Evolutionary conservation across 768 basidiomycete species (phyloP).

Genomic region (Coprinopsis marcescibilis): DNA sequence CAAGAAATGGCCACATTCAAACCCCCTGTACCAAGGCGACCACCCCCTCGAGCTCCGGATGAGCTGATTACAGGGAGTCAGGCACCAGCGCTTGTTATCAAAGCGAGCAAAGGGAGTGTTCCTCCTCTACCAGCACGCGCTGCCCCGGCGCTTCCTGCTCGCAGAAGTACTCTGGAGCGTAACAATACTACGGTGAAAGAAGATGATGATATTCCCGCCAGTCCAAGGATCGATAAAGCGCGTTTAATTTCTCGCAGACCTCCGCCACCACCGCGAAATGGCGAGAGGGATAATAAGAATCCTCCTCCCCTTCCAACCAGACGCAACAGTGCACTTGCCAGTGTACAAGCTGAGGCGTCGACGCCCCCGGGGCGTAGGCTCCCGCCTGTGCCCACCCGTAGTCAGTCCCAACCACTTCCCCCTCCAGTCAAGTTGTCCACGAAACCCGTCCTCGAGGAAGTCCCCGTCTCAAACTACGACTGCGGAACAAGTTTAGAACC

Average conservation of each 20-base stretch:
- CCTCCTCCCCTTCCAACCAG: slow-evolving; percentile 1
- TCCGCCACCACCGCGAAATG: not conserved
- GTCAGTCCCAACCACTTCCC: slow-evolving; percentile 8
- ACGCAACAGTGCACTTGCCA: no score
- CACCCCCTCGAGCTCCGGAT: no score
- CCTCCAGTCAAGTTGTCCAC: slow-evolving; percentile 14
- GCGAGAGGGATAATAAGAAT: not conserved
- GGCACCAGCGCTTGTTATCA: no score
- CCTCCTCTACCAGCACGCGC: slow-evolving; percentile 15
- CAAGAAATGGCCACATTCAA: no score
- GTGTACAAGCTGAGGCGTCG: not conserved
- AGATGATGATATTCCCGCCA: not conserved
- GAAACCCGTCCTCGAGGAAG: slow-evolving; percentile 7
- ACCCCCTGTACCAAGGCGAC: no score
- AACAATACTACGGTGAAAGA: not conserved
- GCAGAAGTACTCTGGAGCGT: slow-evolving; percentile 3
- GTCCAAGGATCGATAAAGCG: not conserved
- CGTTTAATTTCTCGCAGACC: slow-evolving; percentile 2
- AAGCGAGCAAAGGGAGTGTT: no score
- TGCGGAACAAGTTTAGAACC: not conserved
- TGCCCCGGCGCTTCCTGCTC: slow-evolving; percentile 16
- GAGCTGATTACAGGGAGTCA: no score
- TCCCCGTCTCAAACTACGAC: not conserved
- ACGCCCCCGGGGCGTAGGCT: not conserved
- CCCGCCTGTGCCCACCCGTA: slow-evolving; percentile 13